phyloP scores from a whole-genome alignment of 495 filamentous ascomycete species.

The Staphylotrichum longicolle region DNA sequence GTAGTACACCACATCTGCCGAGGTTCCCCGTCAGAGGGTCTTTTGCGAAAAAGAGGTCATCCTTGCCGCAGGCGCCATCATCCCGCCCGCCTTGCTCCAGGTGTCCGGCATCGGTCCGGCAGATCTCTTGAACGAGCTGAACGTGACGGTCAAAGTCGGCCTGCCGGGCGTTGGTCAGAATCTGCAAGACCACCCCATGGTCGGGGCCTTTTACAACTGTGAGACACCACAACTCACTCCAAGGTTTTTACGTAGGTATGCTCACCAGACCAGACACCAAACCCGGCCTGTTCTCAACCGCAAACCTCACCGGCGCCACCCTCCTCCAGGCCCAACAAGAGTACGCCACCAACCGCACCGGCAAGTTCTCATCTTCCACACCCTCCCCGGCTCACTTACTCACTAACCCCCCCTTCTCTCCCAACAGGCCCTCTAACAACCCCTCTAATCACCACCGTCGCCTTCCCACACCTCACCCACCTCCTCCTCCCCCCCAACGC shows the following conservation, averaged over 20 bases:
- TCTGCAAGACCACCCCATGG: conserved; percentile 62
- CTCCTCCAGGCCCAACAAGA: conserved; percentile 29
- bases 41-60: conserved; percentile 55
- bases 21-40: conserved; percentile 12
- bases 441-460: conserved; percentile 28
- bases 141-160: conserved; percentile 52
- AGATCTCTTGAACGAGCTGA: conserved; percentile 44
- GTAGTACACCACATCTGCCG: conserved; percentile 21
- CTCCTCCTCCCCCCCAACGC: conserved; percentile 17
- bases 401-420: not conserved
- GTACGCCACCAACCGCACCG: conserved; percentile 39
- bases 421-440: conserved; percentile 19
- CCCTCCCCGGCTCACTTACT: too few species aligned
- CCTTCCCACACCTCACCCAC: conserved; percentile 21
- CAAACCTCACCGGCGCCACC: conserved; percentile 34
- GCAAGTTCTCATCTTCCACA: conserved; percentile 13
- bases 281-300: conserved; percentile 35
- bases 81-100: conserved; percentile 62
- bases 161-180: conserved; percentile 63
- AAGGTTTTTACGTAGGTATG: too few species aligned
- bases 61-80: conserved; percentile 57
- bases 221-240: too few species aligned
- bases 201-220: conserved; percentile 45
- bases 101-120: conserved; percentile 60
- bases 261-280: conserved; percentile 33